Conservation (phyloP, 306 rosid species). For the Abrus pulchellus region DNA sequence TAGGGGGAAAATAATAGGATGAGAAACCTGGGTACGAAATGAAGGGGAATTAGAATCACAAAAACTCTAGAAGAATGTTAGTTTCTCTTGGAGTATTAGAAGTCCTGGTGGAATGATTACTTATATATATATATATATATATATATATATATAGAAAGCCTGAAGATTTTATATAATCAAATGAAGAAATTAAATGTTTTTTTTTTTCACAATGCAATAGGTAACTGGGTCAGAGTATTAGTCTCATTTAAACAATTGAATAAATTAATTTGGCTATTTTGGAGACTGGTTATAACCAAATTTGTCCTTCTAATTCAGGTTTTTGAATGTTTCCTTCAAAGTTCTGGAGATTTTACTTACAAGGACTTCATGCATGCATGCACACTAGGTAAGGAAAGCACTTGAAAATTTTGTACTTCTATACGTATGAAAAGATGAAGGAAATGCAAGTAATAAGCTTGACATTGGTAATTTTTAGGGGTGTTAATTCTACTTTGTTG, state of each 20-base stretch:
- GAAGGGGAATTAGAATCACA: not conserved
- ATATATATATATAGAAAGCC: not conserved
- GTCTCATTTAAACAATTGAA: not conserved
- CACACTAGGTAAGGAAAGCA: conserved; percentile 65
- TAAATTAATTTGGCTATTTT: conserved; percentile 10
- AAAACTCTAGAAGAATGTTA: conserved; percentile 5
- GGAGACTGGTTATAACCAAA: conserved; percentile 34
- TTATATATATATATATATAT: not conserved
- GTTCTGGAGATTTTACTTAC: conserved; percentile 54
- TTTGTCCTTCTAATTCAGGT: conserved; percentile 58
- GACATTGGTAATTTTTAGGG: conserved; percentile 4
- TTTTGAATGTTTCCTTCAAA: conserved; percentile 50
- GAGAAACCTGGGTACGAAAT: conserved; percentile 12
- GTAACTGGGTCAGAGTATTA: conserved; percentile 1
- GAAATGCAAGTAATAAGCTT: conserved; percentile 20
- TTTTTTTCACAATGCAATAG: conserved; percentile 16
- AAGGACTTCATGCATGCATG: conserved; percentile 75
- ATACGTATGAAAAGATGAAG: not conserved
- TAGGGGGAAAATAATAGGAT: not conserved
- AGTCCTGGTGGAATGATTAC: not conserved
- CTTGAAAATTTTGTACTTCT: conserved; percentile 19
- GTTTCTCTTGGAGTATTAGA: conserved; percentile 4
- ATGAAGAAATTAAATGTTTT: not conserved
- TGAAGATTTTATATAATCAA: not conserved
- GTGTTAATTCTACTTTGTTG: conserved; percentile 15